Base-by-base conservation (phyloP, 495 filamentous ascomycete species). In the Aspergillus asperescens region DNA sequence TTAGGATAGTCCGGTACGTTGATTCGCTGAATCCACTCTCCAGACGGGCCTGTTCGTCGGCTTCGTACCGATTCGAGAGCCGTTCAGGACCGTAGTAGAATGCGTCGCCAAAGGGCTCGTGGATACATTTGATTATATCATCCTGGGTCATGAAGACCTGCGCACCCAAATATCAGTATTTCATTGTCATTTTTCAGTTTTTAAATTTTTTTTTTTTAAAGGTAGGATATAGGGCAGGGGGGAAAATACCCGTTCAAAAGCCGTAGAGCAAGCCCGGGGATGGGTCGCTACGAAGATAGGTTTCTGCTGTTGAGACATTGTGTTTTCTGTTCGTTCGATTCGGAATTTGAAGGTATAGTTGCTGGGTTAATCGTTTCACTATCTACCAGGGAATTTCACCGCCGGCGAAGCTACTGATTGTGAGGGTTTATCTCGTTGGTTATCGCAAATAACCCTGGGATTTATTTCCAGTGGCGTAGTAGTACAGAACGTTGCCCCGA, bases 101-200 rank as follows among this genome's bases (percentile, higher is more conserved):
- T 50, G 90, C 88, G 65, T 98, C 93, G 13, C 93, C 93, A 60
- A 96, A 96, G 1, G 93, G 93, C 67, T 98, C 93, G 65, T 98
- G 93, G 57, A 92, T 70, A 66, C 89, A 95, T 56, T 81, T 73
- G 24, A 98, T 78, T 20, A 76, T 85, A 55, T 92, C 86, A 22
- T 76, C 74, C 53, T 87, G 83, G 55, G 91, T 96, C 93, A 98
- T 96, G 66, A 98, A 96, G 54, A 96, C 88, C 89, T 95, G 55
- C 13, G 32, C 32, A 35, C n/a, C n/a, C n/a, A 7, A 16, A 8
- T 10, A 29, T 23, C 1, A 7, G 19, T 35, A n/a, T 22, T 46
- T 28, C n/a, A 27, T 40, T 32, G 7, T 32, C 23, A 22, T 19
- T 22, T 40, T 22, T 23, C 7, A 18, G 3, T 22, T 23, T 19